Conservation (phyloP, 352 stramenopile genomes). For the Pythium brachiatum region DNA sequence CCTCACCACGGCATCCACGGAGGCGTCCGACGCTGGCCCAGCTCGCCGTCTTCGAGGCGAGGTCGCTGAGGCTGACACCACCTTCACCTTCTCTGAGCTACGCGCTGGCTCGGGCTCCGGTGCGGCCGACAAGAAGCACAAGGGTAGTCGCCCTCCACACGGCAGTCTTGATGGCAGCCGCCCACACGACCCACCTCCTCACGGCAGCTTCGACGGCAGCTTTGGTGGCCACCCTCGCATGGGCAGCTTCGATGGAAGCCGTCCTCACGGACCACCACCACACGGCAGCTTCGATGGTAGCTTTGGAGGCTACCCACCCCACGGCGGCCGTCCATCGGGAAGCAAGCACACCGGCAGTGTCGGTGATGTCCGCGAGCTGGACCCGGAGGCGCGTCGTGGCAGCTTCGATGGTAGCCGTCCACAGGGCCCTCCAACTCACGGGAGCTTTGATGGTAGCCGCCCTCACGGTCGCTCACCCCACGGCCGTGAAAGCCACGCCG, state of each 20-base stretch:
- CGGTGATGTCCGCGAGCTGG: neutral
- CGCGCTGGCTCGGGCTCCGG: no score
- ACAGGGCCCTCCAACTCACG: neutral
- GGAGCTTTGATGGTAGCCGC: neutral
- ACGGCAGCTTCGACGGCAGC: no score
- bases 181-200: no score
- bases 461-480: neutral
- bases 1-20: neutral
- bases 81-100: neutral
- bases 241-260: neutral
- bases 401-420: neutral
- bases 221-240: no score
- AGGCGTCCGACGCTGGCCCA: neutral
- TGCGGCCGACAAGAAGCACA: no score
- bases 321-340: no score
- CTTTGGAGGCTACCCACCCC: no score
- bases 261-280: neutral
- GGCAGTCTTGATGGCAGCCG: no score
- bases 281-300: no score
- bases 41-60: neutral
- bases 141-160: no score
- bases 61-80: no score
- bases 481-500: no score
- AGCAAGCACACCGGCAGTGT: neutral
- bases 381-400: neutral